Evolutionary conservation across 1,284 basidiomycete species (phyloP), one percentile per base, ranked within the genome.

Genomic region (Ustilago sp.): DNA sequence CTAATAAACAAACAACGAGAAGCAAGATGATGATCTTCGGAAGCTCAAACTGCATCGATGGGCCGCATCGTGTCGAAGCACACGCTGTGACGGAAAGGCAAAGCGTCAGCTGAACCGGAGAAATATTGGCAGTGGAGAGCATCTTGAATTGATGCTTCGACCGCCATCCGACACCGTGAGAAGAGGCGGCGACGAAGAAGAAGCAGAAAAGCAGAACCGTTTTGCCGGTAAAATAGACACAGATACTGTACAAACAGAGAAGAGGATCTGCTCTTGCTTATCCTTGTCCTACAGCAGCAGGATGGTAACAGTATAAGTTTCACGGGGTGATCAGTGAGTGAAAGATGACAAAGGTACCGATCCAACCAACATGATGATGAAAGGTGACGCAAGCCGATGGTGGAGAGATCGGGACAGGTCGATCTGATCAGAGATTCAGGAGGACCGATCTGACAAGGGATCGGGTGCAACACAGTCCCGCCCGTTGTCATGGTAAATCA

Each of bases 171-270:
- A 32, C 54, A 41, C 38, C 34, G 54, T 56, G 13, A 41, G 54
- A 31, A 28, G 54, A 43, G 36, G 7, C 28, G 39, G 19, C 6
- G 39, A 8, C 7, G 51, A 38, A 8, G 48, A 47, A 34, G 28
- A 17, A 48, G 54, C 31, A 51, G 19, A 53, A 23, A 41, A 62
- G 51, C 52, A 17, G 59, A 43, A 32, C n/a, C 19, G 28, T 1
- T 62, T 28, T 38, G 45, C 9, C 59, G 59, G 59, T 62, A 54
- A 47, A 43, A 54, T 41, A 34, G 36, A 53, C 4, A 59, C 57
- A 23, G 1, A 23, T 2, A 23, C 23, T 23, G 2, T 23, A 23
- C 23, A 23, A 23, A 23, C 23, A 59, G 38, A 47, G 8, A 50
- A 50, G 31, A 45, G 9, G 19, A 35, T 5, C 15, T 39, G 12